These are phyloP conservation scores for Zygotorulaspora chibaensis DNA, from an alignment of 805 yeast species.

Conservation along the genomic window DNA sequence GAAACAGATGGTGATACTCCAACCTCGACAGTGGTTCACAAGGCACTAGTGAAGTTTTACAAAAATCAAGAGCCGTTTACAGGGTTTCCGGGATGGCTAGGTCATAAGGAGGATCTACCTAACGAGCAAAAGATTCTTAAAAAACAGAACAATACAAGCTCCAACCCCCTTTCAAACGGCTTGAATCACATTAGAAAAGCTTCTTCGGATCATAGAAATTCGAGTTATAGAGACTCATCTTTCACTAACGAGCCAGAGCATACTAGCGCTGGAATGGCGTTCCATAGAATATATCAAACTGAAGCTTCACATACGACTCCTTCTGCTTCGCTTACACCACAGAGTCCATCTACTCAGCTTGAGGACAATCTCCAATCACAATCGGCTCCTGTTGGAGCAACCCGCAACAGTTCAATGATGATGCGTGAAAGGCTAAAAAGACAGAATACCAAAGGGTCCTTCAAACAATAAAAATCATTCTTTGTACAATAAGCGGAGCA, in stretches of 20 bases:
- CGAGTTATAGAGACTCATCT: conserved; percentile 4
- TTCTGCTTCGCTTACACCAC: background rate
- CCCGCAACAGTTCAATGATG: conserved; percentile 19
- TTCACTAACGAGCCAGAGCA: conserved; percentile 7
- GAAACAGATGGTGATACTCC: conserved; percentile 43
- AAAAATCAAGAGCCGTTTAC: conserved; percentile 31
- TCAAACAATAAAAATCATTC: background rate
- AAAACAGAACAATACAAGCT: conserved; percentile 20
- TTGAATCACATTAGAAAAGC: conserved; percentile 12
- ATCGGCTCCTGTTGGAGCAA: background rate
- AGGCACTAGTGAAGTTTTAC: conserved; percentile 42
- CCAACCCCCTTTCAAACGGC: conserved; percentile 10
- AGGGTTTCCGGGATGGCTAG: conserved; percentile 38
- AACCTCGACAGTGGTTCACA: conserved; percentile 42
- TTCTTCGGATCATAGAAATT: conserved; percentile 10
- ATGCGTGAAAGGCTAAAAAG: conserved; percentile 33
- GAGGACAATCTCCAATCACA: background rate
- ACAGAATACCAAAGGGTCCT: conserved; percentile 14
- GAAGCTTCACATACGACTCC: conserved; percentile 6
- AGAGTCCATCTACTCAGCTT: conserved; percentile 1
- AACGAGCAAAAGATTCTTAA: conserved; percentile 31
- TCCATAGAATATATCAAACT: conserved; percentile 22
- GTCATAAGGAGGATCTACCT: conserved; percentile 33
- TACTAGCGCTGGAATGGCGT: conserved; percentile 23
- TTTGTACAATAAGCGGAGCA: background rate